Evolutionary conservation across 1,284 basidiomycete genomes (phyloP), one percentile per base, ranked within the genome.

Genomic region (Tilletia horrida): DNA sequence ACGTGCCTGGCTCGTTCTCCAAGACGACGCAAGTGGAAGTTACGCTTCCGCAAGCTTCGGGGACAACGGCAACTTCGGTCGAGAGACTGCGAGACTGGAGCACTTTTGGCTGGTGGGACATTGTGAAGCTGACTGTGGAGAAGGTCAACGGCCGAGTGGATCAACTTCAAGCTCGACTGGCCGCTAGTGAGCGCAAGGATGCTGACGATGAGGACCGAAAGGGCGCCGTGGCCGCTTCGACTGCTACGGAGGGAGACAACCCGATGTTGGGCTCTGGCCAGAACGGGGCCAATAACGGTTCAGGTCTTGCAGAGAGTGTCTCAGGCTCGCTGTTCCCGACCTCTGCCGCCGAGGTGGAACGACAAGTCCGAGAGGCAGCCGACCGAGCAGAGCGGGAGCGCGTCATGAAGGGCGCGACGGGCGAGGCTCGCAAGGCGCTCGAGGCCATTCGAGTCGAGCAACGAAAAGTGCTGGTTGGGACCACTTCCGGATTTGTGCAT

Each of bases 141-240:
- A 82, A 82, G 64, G 76, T 81, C 6, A 74, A 80, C 21, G 80
- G 79, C 1, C 72, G 80, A 2, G 80, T 82, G 16, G 75, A 74
- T 64, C 80, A 82, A 64, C 69, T 82, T 8, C 65, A 68, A 27
- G 71, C 70, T 11, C 63, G 80, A n/a, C 63, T 81, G 18, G 74
- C 74, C 21, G 67, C 69, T 16, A 73, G 73, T 1, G 48, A 70
- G 48, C 65, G 73, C 1, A 66, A 69, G 6, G 74, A 77, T 42
- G 73, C 71, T 2, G 68, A 73, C n/a, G 71, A 73, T 16, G 25
- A 57, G 25, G 74, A 76, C 40, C 62, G 69, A 3, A 68, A 69
- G 27, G 75, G 72, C 25, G 76, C 75, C 0, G 73, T 68, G 0
- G 67, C 71, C 0, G 75, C 71, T 2, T 74, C 76, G 6, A 9